Evolutionary conservation across 768 basidiomycete species (phyloP).

Genomic region (Leccinellum albellum): DNA sequence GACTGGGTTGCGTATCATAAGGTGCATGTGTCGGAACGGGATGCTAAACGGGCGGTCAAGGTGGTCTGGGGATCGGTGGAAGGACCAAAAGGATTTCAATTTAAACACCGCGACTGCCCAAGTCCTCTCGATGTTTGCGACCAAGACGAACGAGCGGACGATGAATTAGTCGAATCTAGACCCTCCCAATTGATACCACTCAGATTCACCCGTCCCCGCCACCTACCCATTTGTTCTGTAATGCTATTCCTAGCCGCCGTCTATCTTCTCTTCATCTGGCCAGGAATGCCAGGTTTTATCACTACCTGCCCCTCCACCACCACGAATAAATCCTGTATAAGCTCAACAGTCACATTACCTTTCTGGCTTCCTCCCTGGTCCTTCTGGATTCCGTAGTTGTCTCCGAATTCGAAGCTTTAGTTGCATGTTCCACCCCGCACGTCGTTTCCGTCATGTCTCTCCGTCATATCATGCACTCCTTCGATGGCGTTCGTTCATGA

Average conservation of each 20-base stretch:
- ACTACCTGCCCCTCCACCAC: no score
- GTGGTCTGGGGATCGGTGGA: constrained; percentile 66
- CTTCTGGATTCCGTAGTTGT: no score
- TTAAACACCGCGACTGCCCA: constrained; percentile 49
- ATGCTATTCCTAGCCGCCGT: no score
- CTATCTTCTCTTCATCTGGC: no score
- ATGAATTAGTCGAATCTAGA: no score
- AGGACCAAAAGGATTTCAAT: constrained; percentile 36
- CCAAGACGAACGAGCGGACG: neutral
- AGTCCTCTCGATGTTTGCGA: constrained; percentile 55
- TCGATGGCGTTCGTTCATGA: neutral
- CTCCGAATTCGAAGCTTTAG: neutral
- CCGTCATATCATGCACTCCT: neutral
- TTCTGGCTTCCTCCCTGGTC: no score
- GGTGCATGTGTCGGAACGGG: constrained; percentile 74
- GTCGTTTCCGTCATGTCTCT: neutral
- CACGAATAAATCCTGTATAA: no score
- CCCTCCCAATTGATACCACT: no score
- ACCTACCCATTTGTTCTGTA: no score
- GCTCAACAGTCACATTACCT: no score
- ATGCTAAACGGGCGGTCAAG: constrained; percentile 59
- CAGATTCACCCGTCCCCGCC: no score
- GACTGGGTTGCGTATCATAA: constrained; percentile 81
- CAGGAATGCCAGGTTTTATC: no score
- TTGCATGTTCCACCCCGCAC: neutral